Evolutionary conservation across 2,329 filamentous ascomycete genomes (phyloP), one percentile per base, ranked within the genome.

Genomic region (Botryotinia narcissicola): DNA sequence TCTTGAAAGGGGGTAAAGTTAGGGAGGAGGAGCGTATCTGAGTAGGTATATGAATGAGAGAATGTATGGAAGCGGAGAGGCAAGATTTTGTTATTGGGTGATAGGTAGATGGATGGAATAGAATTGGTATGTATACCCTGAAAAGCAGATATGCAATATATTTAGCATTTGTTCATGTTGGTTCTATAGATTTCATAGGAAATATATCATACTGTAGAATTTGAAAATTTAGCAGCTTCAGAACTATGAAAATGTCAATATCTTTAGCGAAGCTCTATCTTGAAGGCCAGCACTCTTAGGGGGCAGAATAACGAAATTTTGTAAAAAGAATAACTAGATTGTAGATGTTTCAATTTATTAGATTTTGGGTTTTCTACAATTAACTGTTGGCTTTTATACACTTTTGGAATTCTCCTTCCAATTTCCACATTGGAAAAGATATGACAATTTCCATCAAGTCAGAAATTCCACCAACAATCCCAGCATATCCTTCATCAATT

Each of bases 401-500:
- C 22, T 18, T 40, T 54, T 29, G 64, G 32, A 20, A 40, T 14
- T 2, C 8, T 16, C 35, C 22, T 40, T 40, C 46, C 4, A 9
- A 37, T 40, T 18, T 46, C 2, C 29, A 7, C 18, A 29, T 5
- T 9, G 3, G 22, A 40, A 54, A 51, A 68, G 12, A 40, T 68
- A 71, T 73, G 57, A 40, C 25, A 18, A 42, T 51, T 57, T 72
- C 18, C 70, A n/a, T 73, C 78, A 82, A 70, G 75, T 78, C 75
- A 87, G 82, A 81, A 84, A 86, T 68, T 82, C 80, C n/a, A 87
- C 79, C 73, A 93, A 82, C 4, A 90, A 90, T 73, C 84, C 84
- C 64, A 93, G 82, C 89, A 93, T 92, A 74, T 93, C 91, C 77
- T 86, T 88, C 73, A 84, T 83, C 75, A 85, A 83, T 71, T 83